A percentile compares a stretch with the other conserved stretches of the same genome.
phyloP scores from a whole-genome alignment of 192 early-diverging fungal species.

The Diversispora epigaea region DNA sequence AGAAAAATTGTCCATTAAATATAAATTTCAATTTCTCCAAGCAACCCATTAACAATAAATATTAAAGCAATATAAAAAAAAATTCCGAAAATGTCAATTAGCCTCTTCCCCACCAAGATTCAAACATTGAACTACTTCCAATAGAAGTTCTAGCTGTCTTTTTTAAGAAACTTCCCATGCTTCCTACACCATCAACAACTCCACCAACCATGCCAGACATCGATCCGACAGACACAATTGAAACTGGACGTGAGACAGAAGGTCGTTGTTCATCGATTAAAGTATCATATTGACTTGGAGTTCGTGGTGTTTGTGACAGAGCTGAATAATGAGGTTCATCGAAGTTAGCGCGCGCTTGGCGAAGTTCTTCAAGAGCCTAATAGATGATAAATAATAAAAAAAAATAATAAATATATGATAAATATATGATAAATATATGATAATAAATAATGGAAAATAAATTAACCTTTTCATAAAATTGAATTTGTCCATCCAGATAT shows the following conservation, averaged over 20 bases:
- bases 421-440: not conserved
- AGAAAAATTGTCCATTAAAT: no score
- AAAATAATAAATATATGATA: not conserved
- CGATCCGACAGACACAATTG: slow-evolving; percentile 41
- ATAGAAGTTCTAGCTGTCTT: slow-evolving; percentile 40
- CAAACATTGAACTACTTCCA: slow-evolving; percentile 34
- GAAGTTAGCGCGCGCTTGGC: slow-evolving; percentile 40
- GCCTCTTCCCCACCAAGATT: slow-evolving; percentile 27
- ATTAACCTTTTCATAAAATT: slow-evolving; percentile 47
- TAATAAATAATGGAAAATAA: no score
- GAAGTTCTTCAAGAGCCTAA: slow-evolving; percentile 44
- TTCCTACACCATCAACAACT: slow-evolving; percentile 47
- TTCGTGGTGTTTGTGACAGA: slow-evolving; percentile 38
- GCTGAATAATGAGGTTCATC: slow-evolving; percentile 39
- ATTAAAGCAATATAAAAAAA: no score
- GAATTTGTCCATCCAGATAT: slow-evolving; percentile 46
- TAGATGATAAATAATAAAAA: not conserved
- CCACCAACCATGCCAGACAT: slow-evolving; percentile 47
- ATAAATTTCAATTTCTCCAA: no score
- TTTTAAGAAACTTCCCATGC: slow-evolving; percentile 44
- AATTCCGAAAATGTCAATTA: not conserved
- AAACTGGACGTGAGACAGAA: slow-evolving; percentile 35
- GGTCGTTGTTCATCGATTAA: slow-evolving; percentile 41
- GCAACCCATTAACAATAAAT: no score
- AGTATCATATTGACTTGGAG: slow-evolving; percentile 38